phyloP scores from a whole-genome alignment of 495 filamentous ascomycete genomes.

The Xylaria telfairii region DNA sequence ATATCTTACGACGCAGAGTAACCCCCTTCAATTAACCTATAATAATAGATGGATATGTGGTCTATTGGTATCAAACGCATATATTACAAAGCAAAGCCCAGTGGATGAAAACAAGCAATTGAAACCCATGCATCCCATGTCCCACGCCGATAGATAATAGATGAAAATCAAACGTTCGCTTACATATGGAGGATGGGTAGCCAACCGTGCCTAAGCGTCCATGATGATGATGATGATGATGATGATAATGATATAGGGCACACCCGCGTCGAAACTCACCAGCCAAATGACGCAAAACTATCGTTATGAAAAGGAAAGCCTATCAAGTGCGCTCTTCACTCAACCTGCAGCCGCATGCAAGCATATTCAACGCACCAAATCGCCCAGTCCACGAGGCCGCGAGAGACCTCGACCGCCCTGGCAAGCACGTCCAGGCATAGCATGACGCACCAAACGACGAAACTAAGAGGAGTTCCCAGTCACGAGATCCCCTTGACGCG shows the following conservation, averaged over 20 bases:
- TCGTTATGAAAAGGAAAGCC: background rate
- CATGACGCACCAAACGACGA: slow-evolving; percentile 26
- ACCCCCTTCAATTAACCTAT: background rate
- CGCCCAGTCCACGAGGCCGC: slow-evolving; percentile 33
- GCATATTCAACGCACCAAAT: slow-evolving; percentile 34
- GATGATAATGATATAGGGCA: background rate
- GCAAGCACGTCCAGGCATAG: slow-evolving; percentile 27
- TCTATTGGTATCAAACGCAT: slow-evolving; percentile 16
- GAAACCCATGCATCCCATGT: background rate
- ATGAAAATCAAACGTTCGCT: slow-evolving; percentile 10
- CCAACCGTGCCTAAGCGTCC: background rate
- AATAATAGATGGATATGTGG: background rate
- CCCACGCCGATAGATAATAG: background rate
- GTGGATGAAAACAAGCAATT: background rate
- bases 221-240: background rate
- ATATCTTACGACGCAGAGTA: background rate
- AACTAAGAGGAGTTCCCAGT: slow-evolving; percentile 28
- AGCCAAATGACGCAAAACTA: background rate
- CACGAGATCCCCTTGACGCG: slow-evolving; percentile 72
- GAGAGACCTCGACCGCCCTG: slow-evolving; percentile 26
- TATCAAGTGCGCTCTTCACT: slow-evolving; percentile 11
- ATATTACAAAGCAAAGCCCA: background rate
- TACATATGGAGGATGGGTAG: slow-evolving; percentile 3
- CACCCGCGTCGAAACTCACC: background rate
- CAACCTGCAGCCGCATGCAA: slow-evolving; percentile 27